Evolutionary conservation across 1,284 basidiomycete genomes (phyloP).

Genomic region (Rhizopogon parksii): DNA sequence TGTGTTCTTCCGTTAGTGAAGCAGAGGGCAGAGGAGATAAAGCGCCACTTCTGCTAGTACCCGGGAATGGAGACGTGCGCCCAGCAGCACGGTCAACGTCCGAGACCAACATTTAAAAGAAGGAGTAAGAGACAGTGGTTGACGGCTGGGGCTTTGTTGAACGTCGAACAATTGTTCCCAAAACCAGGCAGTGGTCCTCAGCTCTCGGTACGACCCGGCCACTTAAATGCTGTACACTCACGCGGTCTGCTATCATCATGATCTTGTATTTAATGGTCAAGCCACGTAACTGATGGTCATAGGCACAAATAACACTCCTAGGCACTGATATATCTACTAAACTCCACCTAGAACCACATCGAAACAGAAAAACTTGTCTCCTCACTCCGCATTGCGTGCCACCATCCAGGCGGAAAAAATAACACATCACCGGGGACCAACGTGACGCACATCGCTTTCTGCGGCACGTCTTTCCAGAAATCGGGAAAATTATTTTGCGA

Average conservation of each 20-base stretch:
- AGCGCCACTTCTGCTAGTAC: conserved; percentile 16
- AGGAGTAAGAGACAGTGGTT: conserved; percentile 3
- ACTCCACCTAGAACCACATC: conserved; percentile 62
- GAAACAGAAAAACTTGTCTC: conserved; percentile 71
- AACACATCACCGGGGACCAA: conserved; percentile 79
- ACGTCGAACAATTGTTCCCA: conserved; percentile 17
- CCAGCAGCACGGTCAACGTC: conserved; percentile 29
- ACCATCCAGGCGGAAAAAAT: conserved; percentile 87
- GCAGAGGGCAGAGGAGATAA: conserved; percentile 31
- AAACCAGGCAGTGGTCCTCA: conserved; percentile 11
- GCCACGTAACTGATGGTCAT: too few relatives aligned
- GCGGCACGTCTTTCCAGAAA: conserved; percentile 58
- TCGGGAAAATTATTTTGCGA: conserved; percentile 29
- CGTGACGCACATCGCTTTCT: conserved; percentile 56
- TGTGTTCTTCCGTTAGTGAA: conserved; percentile 48
- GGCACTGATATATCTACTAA: not conserved
- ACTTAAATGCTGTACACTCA: conserved; percentile 17
- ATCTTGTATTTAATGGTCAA: too few relatives aligned
- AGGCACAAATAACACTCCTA: too few relatives aligned
- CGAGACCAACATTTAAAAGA: conserved; percentile 25
- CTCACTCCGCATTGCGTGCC: conserved; percentile 87
- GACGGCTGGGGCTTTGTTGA: conserved; percentile 12
- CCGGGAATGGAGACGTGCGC: conserved; percentile 23
- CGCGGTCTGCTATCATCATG: conserved; percentile 3
- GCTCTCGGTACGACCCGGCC: conserved; percentile 25